Conservation (phyloP, 352 stramenopile genomes). For the Phytophthora cactorum region DNA sequence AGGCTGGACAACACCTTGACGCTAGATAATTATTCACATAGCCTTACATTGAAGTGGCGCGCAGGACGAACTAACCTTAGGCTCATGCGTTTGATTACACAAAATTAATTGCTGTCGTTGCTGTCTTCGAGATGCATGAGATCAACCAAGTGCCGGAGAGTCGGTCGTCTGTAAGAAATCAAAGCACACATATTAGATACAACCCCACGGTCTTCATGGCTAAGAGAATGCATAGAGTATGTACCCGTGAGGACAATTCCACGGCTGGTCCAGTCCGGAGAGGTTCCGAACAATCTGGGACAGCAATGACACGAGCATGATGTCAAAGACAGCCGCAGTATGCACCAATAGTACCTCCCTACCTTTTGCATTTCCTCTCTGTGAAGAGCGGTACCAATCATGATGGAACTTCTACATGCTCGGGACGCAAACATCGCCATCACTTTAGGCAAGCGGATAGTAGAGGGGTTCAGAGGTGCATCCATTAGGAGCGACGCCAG, state of each 20-base stretch:
- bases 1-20: conserved; percentile 10
- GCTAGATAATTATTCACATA: conserved; percentile 38
- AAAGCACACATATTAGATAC: neutral
- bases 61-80: conserved; percentile 2
- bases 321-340: neutral
- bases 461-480: conserved; percentile 49
- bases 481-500: conserved; percentile 86
- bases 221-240: conserved; percentile 31
- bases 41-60: conserved; percentile 26
- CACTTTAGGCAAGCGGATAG: conserved; percentile 93
- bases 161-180: conserved; percentile 56
- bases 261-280: conserved; percentile 92
- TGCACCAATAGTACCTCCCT: conserved; percentile 3
- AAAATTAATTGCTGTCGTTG: conserved; percentile 23
- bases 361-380: conserved; percentile 93
- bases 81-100: conserved; percentile 17
- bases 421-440: conserved; percentile 97
- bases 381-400: conserved; percentile 96
- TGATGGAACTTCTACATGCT: conserved; percentile 95
- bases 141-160: conserved; percentile 77
- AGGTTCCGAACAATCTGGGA: conserved; percentile 89
- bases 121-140: conserved; percentile 50
- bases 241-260: conserved; percentile 95
- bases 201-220: too few species aligned
- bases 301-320: neutral